Base-by-base conservation (phyloP, 1,284 basidiomycete genomes). In the Phlebopus sp. region DNA sequence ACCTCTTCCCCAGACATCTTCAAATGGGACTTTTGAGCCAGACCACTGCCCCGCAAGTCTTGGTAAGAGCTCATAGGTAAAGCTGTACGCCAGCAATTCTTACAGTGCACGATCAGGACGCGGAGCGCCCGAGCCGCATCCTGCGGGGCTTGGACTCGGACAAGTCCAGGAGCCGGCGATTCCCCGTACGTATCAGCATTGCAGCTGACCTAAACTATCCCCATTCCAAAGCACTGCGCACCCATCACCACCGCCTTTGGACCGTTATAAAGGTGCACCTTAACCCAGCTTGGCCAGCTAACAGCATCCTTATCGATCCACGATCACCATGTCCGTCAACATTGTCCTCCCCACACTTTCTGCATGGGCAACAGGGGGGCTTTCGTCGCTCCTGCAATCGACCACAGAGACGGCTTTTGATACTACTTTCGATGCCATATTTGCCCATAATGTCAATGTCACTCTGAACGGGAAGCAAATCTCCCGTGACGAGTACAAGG, bases 321-420 rank as follows among this genome's bases (percentile, higher is more conserved):
- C 13, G 14, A 35, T 6, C 18, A 37, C 42, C 46, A 68, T 68
- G 62, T 49, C 63, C 13, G 46, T 49, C 4, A 55, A 61, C n/a
- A 47, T 67, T 39, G 55, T 68, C 37, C 67, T 72, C 50, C 67
- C 65, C 18, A 37, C 58, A 4, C 72, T 75, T 43, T 62, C 66
- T 4, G 46, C 57, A 17, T 75, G 66, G 66, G 63, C 66, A 9
- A 47, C 71, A 42, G 50, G 59, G 25, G 68, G 45, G 43, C 41
- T 75, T 51, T 60, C 54, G 1, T 48, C 64, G 15, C n/a, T 75
- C 37, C 62, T 70, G 45, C 37, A 58, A 30, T 63, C 71, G 7
- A 69, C 63, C 31, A 63, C 58, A 2, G 30, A 53, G n/a, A 43
- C 40, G 0, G 59, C 53, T 10, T 74, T 74, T 46, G 40, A 66